These are phyloP conservation scores for Tricholoma sp. DNA, from an alignment of 768 basidiomycete genomes.

Conservation along the genomic window DNA sequence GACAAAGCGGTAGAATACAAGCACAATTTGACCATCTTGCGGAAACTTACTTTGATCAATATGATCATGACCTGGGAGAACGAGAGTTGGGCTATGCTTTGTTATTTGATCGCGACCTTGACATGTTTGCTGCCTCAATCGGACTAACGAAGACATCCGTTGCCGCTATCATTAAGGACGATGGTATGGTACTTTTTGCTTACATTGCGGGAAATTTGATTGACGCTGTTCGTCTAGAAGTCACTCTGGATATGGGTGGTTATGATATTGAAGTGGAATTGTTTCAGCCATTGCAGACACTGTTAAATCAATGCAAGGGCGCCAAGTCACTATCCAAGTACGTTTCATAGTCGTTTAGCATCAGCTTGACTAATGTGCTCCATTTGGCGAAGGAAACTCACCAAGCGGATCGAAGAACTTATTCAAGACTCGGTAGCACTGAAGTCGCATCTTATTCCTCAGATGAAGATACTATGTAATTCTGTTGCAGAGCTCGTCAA, in stretches of 20 bases:
- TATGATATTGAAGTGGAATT: conserved; percentile 72
- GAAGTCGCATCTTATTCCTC: conserved; percentile 62
- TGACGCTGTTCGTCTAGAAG: conserved; percentile 42
- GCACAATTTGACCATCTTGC: conserved; percentile 91
- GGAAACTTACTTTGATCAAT: conserved; percentile 78
- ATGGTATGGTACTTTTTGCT: conserved; percentile 42
- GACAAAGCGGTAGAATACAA: conserved; percentile 59
- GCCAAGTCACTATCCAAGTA: conserved; percentile 80
- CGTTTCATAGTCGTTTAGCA: conserved; percentile 15
- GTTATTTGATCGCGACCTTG: conserved; percentile 86
- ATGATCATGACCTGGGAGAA: conserved; percentile 87
- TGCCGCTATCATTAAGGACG: conserved; percentile 65
- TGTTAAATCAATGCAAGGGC: conserved; percentile 77
- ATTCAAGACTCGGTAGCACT: conserved; percentile 67
- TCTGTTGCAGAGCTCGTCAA: conserved; percentile 79
- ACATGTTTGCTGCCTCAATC: conserved; percentile 89
- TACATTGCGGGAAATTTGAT: not conserved
- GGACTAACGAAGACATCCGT: conserved; percentile 88
- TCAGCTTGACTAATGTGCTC: not conserved
- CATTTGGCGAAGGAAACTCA: conserved; percentile 64
- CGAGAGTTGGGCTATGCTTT: conserved; percentile 79
- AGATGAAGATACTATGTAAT: conserved; percentile 68
- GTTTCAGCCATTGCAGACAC: conserved; percentile 74
- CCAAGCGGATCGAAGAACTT: conserved; percentile 80
- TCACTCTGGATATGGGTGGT: conserved; percentile 67